Evolutionary conservation across 2,329 filamentous ascomycete species (phyloP), one percentile per base, ranked within the genome.

Genomic region (Xylariales sp.): DNA sequence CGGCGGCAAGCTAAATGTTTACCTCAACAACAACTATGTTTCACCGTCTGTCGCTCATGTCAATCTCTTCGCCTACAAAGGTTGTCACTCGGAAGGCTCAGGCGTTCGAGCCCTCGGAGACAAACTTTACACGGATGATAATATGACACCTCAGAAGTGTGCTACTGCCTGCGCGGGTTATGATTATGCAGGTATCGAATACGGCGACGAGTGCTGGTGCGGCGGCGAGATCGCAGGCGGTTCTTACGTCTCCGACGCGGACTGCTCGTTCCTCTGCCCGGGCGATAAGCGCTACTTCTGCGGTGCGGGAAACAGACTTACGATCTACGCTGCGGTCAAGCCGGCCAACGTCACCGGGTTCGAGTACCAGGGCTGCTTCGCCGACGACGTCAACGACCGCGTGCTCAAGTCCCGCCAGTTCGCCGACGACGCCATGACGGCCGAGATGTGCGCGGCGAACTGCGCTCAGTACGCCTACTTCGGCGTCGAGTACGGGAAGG

Each of bases 71-170:
- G 22, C 42, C 14, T 67, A 70, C 31, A 55, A 64, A 42, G 68
- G 69, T 35, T 73, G 69, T 49, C 71, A 65, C 57, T 63, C 50
- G 33, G 59, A 63, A 31, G 53, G 65, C 62, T 38, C 63, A 66
- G 40, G 68, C 67, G 12, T 59, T 73, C 36, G 55, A 45, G 34
- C 55, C 50, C 4, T 62, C 58, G 20, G 32, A 43, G 10, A 63
- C 55, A 48, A 47, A 19, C 29, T 33, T 5, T 52, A 46, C n/a
- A 49, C 51, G 11, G 59, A 62, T 42, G 47, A 52, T 3, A 45
- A 49, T 38, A 80, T 80, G 74, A 82, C 76, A 2, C 68, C 74
- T 20, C 64, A 74, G 49, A 63, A 60, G 33, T 84, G 80, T 51
- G 62, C 77, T 32, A 56, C 64, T 38, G 78, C 67, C 56, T 83